Base-by-base conservation (phyloP, 2,329 filamentous ascomycete genomes). In the Claviceps monticola region DNA sequence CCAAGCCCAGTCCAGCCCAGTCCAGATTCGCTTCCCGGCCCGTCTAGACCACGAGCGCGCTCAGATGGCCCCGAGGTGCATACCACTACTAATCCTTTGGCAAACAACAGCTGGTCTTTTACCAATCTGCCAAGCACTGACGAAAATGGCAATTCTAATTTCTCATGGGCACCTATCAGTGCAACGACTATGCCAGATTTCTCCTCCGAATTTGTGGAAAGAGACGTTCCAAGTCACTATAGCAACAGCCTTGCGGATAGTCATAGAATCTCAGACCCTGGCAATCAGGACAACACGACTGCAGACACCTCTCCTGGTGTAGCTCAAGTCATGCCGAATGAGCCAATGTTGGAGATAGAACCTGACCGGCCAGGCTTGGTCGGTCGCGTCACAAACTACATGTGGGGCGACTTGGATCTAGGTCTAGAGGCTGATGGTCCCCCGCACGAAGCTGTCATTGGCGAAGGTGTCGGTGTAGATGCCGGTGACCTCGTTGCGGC, bases 31-130 rank as follows among this genome's bases (percentile, higher is more conserved):
- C 39, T 54, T 4, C 49, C 57, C 49, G 57, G 56, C 48, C 45
- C 61, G 36, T 59, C 65, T 17, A 66, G 79, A 39, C 76, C 74
- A 17, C 70, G 80, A 44, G 71, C 80, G 29, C 68, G 72, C 48
- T 82, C 80, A 0, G 80, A 82, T 58, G 79, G 79, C 0, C 76
- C 76, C 4, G 68, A 68, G 44, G 60, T 63, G 5, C 67, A 66
- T 4, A 65, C 69, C 8, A 63, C 64, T 2, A 66, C 74, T 50
- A 75, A 79, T 49, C 74, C 75, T 0, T 61, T 83, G 16, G 79
- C 72, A 1, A 78, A 78, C 60, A 81, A 81, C 55, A 82, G 68
- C 57, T 84, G 80, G 80, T 74, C 73, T 0, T 83, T 82, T 57
- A 67, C 70, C 4, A 66, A 65, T 23, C 55, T 77, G 7, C 64